phyloP scores from a whole-genome alignment of 352 stramenopile genomes.

The Phytophthora melonis region DNA sequence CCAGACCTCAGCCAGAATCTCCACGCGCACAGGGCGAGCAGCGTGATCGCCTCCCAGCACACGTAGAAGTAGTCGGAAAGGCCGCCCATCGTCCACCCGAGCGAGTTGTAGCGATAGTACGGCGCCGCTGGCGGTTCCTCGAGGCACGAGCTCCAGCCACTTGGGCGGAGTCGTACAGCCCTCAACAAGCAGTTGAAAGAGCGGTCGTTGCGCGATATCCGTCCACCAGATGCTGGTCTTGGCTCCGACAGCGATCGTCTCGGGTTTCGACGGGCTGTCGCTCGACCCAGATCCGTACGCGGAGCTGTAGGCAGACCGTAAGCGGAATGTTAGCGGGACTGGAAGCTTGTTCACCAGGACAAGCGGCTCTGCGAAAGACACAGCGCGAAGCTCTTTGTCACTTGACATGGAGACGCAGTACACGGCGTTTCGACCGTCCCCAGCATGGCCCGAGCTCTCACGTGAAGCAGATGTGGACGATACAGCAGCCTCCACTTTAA shows the following conservation, averaged over 20 bases:
- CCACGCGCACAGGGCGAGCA: conserved; percentile 41
- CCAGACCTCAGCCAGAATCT: conserved; percentile 72
- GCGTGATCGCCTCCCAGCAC: conserved; percentile 44
- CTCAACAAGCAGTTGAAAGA: conserved; percentile 75
- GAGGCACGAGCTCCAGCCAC: conserved; percentile 73
- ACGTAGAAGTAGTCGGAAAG: conserved; percentile 77
- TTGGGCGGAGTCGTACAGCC: conserved; percentile 67
- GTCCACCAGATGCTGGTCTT: conserved; percentile 84
- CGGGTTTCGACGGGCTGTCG: conserved; percentile 40
- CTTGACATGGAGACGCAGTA: conserved; percentile 75
- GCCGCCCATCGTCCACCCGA: conserved; percentile 61
- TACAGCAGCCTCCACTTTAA: conserved; percentile 70
- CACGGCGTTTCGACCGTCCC: conserved; percentile 51
- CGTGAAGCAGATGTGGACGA: conserved; percentile 36
- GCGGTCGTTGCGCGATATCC: conserved; percentile 62
- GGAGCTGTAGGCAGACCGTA: conserved; percentile 54
- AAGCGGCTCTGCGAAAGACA: conserved; percentile 75
- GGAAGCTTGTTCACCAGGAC: conserved; percentile 86
- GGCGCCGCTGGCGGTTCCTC: conserved; percentile 52
- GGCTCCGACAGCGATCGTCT: conserved; percentile 63
- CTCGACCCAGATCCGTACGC: conserved; percentile 42
- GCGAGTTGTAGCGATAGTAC: conserved; percentile 72
- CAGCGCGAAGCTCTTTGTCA: conserved; percentile 73
- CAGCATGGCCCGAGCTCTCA: conserved; percentile 26
- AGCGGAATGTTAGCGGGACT: conserved; percentile 64